Percentiles rank a stretch among this genome's conserved stretches.
These are phyloP conservation scores for Colletotrichum tanaceti DNA, from an alignment of 2,329 filamentous ascomycete species.

Conservation along the genomic window DNA sequence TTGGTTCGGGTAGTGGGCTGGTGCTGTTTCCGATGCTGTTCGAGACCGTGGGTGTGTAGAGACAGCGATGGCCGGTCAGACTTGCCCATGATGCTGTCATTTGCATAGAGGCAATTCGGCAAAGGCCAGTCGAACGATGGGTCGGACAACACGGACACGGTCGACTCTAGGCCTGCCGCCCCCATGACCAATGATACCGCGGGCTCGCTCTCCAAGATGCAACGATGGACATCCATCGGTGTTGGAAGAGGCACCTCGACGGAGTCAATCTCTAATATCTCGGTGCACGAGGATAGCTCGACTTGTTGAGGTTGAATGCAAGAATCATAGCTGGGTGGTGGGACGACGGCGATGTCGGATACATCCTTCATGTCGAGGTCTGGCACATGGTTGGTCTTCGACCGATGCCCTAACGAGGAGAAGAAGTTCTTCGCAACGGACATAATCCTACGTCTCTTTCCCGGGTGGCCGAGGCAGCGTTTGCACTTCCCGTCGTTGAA, in stretches of 20 bases:
- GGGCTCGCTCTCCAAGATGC: neutral
- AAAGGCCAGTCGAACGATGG: constrained; percentile 33
- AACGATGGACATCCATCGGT: neutral
- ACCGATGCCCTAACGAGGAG: constrained; percentile 62
- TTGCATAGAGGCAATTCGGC: constrained; percentile 34
- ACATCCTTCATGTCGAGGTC: constrained; percentile 49
- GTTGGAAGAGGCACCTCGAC: constrained; percentile 51
- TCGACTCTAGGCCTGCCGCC: neutral
- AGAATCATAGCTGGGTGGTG: constrained; percentile 61
- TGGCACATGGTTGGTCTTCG: constrained; percentile 51
- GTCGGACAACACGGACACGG: constrained; percentile 27
- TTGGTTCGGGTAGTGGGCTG: constrained; percentile 51
- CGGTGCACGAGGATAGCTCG: constrained; percentile 62
- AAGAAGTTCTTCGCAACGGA: constrained; percentile 67
- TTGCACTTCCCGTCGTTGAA: constrained; percentile 65
- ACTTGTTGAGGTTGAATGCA: constrained; percentile 49
- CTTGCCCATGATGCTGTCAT: constrained; percentile 38
- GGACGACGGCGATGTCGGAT: constrained; percentile 46
- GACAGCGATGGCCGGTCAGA: constrained; percentile 53
- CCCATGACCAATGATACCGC: neutral
- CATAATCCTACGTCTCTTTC: constrained; percentile 63
- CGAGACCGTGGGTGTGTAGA: constrained; percentile 52
- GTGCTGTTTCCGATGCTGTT: constrained; percentile 47
- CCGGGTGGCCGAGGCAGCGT: constrained; percentile 61
- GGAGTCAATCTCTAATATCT: constrained; percentile 66